Base-by-base conservation (phyloP, 306 rosid genomes). In the Gastrolobium bilobum region DNA sequence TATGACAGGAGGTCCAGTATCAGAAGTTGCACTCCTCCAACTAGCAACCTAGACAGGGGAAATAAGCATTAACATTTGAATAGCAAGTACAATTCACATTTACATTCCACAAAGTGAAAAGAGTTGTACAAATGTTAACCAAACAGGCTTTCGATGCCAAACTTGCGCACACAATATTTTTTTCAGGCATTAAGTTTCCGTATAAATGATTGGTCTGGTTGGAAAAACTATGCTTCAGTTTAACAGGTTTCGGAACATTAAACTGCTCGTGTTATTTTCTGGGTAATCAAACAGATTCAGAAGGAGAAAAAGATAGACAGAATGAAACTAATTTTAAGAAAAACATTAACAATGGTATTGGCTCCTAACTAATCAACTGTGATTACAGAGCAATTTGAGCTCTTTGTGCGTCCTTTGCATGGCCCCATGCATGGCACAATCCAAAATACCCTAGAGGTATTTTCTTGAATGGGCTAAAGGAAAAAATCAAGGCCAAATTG, bases 11-110 rank as follows among this genome's bases (percentile, higher is more conserved):
- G 99, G 94, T 67, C 93, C 98, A 53, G 82, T 93, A 77, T 91
- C 98, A 62, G 97, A 81, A 68, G 89, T 83, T 2, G 87, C 81
- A 84, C 99, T 90, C 87, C 89, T 91, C 99, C 99, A 95, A 78
- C 91, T 86, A 74, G 98, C 90, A 57, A 92, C 98, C 97, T 95
- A 82, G 43, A 83, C 54, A 81, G 6, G 46, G 42, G 54, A 77
- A 56, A 66, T 14, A 71, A 48, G 59, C 48, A 57, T 67, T 70
- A 75, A 66, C 13, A 60, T 43, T 13, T 6, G 43, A 68, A n/a
- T 6, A 43, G 33, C 38, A 52, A 15, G 78, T 68, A 33, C 4
- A 31, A 15, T 54, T 57, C 33, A 51, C 7, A 68, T 6, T 67
- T 20, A 5, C 37, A 46, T 15, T 58, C 56, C 66, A 61, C 30